Conservation (phyloP, 148 eudicot genomes). For the Beta vulgaris region DNA sequence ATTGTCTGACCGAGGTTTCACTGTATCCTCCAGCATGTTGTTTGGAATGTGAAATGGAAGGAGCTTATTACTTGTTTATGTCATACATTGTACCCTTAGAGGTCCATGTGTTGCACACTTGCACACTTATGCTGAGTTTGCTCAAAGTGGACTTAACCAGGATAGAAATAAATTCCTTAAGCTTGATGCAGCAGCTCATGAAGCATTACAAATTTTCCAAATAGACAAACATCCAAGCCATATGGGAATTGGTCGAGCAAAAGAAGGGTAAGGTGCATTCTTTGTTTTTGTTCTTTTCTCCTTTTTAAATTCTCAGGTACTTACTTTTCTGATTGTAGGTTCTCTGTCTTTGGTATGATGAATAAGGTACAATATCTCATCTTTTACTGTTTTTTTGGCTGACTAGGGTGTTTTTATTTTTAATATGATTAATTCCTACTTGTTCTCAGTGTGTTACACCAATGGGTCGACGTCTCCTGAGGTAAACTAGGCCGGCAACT, state of each 20-base stretch:
- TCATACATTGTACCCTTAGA: background rate
- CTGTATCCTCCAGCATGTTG: slow-evolving; percentile 57
- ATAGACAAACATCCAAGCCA: slow-evolving; percentile 98
- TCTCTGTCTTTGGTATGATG: slow-evolving; percentile 99
- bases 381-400: slow-evolving; percentile 1
- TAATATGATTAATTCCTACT: slow-evolving; percentile 24
- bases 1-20: slow-evolving; percentile 72
- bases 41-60: slow-evolving; percentile 8
- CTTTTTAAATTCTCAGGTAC: slow-evolving; percentile 16
- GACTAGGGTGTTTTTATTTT: slow-evolving; percentile 13
- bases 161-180: slow-evolving; percentile 83
- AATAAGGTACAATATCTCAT: slow-evolving; percentile 58
- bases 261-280: slow-evolving; percentile 80
- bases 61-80: slow-evolving; percentile 1
- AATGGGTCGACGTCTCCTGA: slow-evolving; percentile 87
- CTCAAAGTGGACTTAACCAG: slow-evolving; percentile 35
- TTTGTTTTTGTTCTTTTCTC: slow-evolving; percentile 19
- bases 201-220: slow-evolving; percentile 93
- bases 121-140: background rate
- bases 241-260: slow-evolving; percentile 98
- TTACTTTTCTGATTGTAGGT: slow-evolving; percentile 43
- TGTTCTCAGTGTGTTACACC: slow-evolving; percentile 86
- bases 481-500: slow-evolving; percentile 40
- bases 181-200: slow-evolving; percentile 90
- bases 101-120: slow-evolving; percentile 2